These are phyloP conservation scores for Solanum clarkiae DNA, from an alignment of 257 asterid species.

Conservation along the genomic window DNA sequence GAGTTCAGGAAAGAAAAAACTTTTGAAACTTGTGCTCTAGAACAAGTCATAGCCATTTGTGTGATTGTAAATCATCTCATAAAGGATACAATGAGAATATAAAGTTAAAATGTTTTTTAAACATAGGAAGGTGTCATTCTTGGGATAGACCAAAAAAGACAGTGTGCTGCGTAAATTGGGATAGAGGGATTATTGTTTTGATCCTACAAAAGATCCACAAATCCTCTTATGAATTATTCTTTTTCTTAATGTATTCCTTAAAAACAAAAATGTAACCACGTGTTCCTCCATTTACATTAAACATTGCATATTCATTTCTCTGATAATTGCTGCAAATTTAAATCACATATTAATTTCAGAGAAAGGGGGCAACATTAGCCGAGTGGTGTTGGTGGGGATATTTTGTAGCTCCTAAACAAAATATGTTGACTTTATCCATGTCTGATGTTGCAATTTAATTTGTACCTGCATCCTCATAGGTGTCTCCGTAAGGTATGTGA, in stretches of 20 bases:
- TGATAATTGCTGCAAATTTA: not conserved
- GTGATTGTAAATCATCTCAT: not conserved
- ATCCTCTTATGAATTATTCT: not conserved
- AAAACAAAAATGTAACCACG: not conserved
- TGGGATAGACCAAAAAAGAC: not conserved
- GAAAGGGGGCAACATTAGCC: not conserved
- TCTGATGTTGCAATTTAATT: not conserved
- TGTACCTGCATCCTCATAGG: conserved; percentile 25
- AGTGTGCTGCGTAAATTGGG: not conserved
- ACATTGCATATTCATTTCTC: not conserved
- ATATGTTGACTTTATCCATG: not conserved
- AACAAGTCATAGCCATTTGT: not conserved
- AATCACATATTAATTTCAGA: not conserved
- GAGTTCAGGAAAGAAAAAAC: not conserved
- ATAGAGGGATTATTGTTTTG: not conserved
- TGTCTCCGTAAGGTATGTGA: conserved; percentile 55
- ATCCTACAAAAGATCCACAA: not conserved
- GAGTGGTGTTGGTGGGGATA: too few species aligned
- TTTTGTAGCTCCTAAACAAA: not conserved
- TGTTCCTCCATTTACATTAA: not conserved
- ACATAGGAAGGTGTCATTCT: not conserved
- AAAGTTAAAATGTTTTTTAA: not conserved
- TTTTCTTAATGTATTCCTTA: not conserved
- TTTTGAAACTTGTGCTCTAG: not conserved
- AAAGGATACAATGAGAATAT: not conserved